Percentiles rank a stretch among this genome's conserved stretches.
phyloP scores from a whole-genome alignment of 495 filamentous ascomycete species.

The Podospora comata region DNA sequence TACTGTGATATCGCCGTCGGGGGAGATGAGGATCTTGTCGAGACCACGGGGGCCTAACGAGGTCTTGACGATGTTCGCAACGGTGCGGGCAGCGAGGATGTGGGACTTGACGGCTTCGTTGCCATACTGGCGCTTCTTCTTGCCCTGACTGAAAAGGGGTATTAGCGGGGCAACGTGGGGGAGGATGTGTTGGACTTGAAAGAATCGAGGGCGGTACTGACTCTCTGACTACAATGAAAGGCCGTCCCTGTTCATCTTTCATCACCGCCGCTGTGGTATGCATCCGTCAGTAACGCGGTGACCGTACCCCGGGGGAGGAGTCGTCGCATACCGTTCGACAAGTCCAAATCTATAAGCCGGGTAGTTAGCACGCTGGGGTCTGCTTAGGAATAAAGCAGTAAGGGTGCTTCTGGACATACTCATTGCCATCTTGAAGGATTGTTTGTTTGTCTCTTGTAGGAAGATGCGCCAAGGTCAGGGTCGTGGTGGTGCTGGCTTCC shows the following conservation, averaged over 20 bases:
- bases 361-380: slow-evolving; percentile 29
- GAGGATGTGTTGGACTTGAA: neutral
- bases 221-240: slow-evolving; percentile 99
- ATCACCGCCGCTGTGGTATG: slow-evolving; percentile 47
- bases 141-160: slow-evolving; percentile 69
- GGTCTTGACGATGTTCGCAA: slow-evolving; percentile 95
- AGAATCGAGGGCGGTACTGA: slow-evolving; percentile 48
- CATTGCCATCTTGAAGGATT: slow-evolving; percentile 46
- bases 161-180: slow-evolving; percentile 20
- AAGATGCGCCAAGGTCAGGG: slow-evolving; percentile 9
- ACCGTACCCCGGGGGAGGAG: neutral
- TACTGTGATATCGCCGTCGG: slow-evolving; percentile 98
- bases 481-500: slow-evolving; percentile 4
- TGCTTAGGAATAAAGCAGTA: neutral
- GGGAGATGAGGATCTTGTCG: slow-evolving; percentile 98
- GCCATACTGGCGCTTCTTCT: slow-evolving; percentile 94
- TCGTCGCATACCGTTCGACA: slow-evolving; percentile 47
- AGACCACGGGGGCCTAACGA: slow-evolving; percentile 94
- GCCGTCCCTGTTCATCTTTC: slow-evolving; percentile 90
- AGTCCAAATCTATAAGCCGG: slow-evolving; percentile 43
- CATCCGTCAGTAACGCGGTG: slow-evolving; percentile 15
- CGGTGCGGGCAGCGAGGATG: slow-evolving; percentile 92
- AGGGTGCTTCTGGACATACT: slow-evolving; percentile 35
- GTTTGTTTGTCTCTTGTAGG: slow-evolving; percentile 14
- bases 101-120: slow-evolving; percentile 97